Percentiles rank a stretch among this genome's conserved stretches.
Conservation (phyloP, 345 rosid species). For the Citrus sp. region DNA sequence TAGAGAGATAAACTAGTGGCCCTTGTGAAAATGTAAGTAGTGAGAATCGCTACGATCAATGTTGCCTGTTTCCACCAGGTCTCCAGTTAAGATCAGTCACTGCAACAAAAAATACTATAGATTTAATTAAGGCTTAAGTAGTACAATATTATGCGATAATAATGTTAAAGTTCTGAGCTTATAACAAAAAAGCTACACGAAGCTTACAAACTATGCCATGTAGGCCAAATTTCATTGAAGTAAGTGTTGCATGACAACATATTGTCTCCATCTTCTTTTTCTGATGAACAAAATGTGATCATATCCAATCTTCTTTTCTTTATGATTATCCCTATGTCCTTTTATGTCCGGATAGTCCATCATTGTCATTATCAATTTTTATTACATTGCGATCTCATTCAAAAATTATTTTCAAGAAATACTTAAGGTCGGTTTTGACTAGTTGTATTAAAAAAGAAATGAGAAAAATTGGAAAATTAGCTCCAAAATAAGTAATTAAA, state of each 20-base stretch:
- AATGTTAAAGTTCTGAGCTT: conserved; percentile 1
- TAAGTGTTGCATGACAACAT: conserved; percentile 18
- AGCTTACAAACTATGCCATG: not conserved
- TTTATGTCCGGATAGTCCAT: not conserved
- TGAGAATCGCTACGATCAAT: too few relatives aligned
- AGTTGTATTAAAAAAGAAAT: not conserved
- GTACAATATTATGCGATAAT: not conserved
- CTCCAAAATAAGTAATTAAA: not conserved
- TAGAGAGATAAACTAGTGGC: too few relatives aligned
- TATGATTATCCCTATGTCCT: not conserved
- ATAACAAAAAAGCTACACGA: not conserved
- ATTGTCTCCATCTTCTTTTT: not conserved
- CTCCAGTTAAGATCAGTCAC: not conserved
- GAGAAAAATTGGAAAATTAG: not conserved
- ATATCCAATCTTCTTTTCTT: not conserved
- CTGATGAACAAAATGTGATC: not conserved
- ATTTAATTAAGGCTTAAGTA: not conserved
- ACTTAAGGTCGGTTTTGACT: not conserved
- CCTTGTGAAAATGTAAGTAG: too few relatives aligned
- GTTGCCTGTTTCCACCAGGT: not conserved
- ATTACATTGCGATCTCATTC: not conserved
- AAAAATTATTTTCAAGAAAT: not conserved
- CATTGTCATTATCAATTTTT: not conserved
- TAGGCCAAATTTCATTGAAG: not conserved
- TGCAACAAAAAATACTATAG: not conserved